These are phyloP conservation scores for Trichosanthes truncata DNA, from an alignment of 306 rosid species.

Conservation along the genomic window DNA sequence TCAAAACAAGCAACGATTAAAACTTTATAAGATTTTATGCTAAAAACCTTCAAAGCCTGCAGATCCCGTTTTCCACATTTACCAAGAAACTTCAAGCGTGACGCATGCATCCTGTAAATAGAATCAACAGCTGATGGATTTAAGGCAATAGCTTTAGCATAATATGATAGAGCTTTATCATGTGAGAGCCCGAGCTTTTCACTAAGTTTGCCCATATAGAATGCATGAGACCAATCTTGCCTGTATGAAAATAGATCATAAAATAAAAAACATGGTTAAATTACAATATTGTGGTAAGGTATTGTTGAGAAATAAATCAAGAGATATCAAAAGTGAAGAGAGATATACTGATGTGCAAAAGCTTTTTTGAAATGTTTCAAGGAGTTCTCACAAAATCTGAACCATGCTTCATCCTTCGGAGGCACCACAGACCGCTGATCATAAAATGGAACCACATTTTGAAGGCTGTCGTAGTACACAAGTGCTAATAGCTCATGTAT, in stretches of 20 bases:
- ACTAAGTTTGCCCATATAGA: slow-evolving; percentile 90
- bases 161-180: slow-evolving; percentile 69
- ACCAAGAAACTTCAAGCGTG: slow-evolving; percentile 76
- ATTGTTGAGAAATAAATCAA: slow-evolving; percentile 7
- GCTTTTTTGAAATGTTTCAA: slow-evolving; percentile 97
- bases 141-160: slow-evolving; percentile 63
- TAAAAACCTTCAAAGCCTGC: slow-evolving; percentile 63
- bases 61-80: slow-evolving; percentile 52
- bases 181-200: slow-evolving; percentile 78
- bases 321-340: slow-evolving; percentile 11
- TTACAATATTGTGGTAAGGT: neutral
- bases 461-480: slow-evolving; percentile 97
- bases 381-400: slow-evolving; percentile 70
- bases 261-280: neutral
- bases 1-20: neutral
- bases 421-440: slow-evolving; percentile 88
- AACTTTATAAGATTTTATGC: neutral
- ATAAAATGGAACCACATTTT: slow-evolving; percentile 90
- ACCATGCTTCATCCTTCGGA: slow-evolving; percentile 72
- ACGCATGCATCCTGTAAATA: slow-evolving; percentile 95
- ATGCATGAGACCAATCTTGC: slow-evolving; percentile 93
- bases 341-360: slow-evolving; percentile 54
- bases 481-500: slow-evolving; percentile 90
- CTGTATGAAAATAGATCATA: slow-evolving; percentile 34
- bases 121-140: slow-evolving; percentile 91